Percentiles rank a stretch among this genome's conserved stretches.
Evolutionary conservation across 495 filamentous ascomycete species (phyloP).

Genomic region (Annulohypoxylon moriforme): DNA sequence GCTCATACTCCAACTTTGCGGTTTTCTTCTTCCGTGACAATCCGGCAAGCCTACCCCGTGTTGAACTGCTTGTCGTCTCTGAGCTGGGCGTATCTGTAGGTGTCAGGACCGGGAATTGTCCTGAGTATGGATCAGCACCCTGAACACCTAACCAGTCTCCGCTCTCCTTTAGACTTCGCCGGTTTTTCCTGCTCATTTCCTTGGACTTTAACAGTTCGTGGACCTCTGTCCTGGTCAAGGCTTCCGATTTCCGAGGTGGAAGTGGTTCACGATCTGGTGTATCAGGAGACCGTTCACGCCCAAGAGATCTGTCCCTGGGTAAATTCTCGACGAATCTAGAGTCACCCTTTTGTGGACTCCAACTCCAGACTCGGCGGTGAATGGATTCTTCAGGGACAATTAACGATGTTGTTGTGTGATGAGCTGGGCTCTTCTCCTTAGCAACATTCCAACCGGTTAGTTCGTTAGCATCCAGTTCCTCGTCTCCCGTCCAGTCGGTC

Average conservation of each 20-base stretch:
- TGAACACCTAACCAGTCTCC: conserved; percentile 66
- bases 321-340: conserved; percentile 31
- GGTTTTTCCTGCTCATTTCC: conserved; percentile 52
- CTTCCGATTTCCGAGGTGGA: conserved; percentile 30
- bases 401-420: conserved; percentile 8
- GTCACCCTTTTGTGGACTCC: conserved; percentile 40
- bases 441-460: conserved; percentile 46
- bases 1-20: conserved; percentile 49
- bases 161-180: conserved; percentile 55
- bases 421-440: conserved; percentile 23
- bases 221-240: conserved; percentile 29
- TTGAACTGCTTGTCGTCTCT: conserved; percentile 36
- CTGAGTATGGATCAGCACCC: conserved; percentile 66
- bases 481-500: conserved; percentile 35
- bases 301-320: conserved; percentile 17
- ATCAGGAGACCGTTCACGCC: conserved; percentile 37
- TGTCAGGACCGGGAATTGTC: conserved; percentile 58
- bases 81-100: conserved; percentile 51
- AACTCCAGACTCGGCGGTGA: conserved; percentile 30
- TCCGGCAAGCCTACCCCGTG: conserved; percentile 41
- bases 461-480: conserved; percentile 35
- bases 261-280: conserved; percentile 33
- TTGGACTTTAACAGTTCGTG: conserved; percentile 49
- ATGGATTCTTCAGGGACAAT: conserved; percentile 12
- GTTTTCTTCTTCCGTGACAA: conserved; percentile 44